These are phyloP conservation scores for Isochrysis galbana DNA, from an alignment of 78 protist species.

Conservation along the genomic window DNA sequence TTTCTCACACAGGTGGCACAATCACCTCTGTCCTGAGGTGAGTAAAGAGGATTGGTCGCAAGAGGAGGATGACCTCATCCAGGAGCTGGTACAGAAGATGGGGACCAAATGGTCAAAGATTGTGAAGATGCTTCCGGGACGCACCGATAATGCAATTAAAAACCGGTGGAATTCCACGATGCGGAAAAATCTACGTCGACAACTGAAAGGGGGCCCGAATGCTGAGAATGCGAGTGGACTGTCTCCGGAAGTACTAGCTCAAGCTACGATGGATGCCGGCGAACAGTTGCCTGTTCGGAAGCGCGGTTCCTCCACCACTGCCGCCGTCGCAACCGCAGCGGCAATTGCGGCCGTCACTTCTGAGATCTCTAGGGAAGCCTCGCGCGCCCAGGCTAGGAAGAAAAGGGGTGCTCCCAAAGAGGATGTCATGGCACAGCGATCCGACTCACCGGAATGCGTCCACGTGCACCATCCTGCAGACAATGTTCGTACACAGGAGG, in stretches of 20 bases:
- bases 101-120: slow-evolving; percentile 20
- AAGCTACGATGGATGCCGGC: neutral
- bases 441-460: too few relatives aligned
- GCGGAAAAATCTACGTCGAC: neutral
- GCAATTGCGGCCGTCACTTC: neutral
- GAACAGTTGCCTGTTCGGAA: neutral
- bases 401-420: too few relatives aligned
- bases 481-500: too few relatives aligned
- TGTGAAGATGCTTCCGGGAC: neutral
- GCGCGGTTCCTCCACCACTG: neutral
- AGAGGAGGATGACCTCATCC: neutral
- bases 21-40: neutral
- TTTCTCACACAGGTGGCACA: neutral
- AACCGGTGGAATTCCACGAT: neutral
- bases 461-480: too few relatives aligned
- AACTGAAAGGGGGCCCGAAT: neutral
- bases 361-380: too few relatives aligned
- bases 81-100: neutral
- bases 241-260: neutral
- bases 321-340: neutral
- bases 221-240: neutral
- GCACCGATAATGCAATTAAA: neutral
- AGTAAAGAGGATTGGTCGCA: neutral
- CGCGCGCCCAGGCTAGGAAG: too few relatives aligned
- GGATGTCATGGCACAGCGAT: too few relatives aligned